Evolutionary conservation across 768 basidiomycete genomes (phyloP), one percentile per base, ranked within the genome.

Genomic region (Russula virescens): DNA sequence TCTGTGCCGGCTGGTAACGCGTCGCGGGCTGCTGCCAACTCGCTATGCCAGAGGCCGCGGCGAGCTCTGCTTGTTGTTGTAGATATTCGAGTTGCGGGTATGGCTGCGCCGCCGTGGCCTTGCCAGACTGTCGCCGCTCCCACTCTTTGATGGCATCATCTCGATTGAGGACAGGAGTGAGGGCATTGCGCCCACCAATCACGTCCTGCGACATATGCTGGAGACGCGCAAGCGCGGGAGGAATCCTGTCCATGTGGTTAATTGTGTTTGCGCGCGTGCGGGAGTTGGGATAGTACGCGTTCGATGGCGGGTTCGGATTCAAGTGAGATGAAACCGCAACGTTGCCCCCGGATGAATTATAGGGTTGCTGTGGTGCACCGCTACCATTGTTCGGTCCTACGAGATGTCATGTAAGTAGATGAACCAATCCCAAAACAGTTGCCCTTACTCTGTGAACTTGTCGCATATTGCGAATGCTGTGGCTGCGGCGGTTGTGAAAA

Each of bases 61-160:
- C 89, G 68, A 91, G 78, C 74, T 92, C 91, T 1, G 93, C 95
- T 71, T 98, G 95, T 72, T 97, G 94, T 67, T 96, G 92, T 53
- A 98, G 75, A 71, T 83, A 91, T 72, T 96, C 94, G 38, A 98
- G 79, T 70, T 94, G 93, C 7, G 90, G 93, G 69, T 95, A 94
- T 26, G 88, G 86, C 70, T 88, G 85, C 18, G 85, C 82, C n/a
- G 84, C 83, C 14, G 78, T 75, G 1, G 83, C 80, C 69, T 88
- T 88, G 19, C 87, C 91, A 13, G 85, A 76, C 71, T 94, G 90
- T 64, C 94, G 78, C 67, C 94, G 76, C 75, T 98, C 97, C 96
- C 96, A 98, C 75, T 98, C 96, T 47, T 88, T 84, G 79, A 93
- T 89, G 48, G 91, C 89, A 66, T 99, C 96, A 67, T 98, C 96